Conservation (phyloP, 139 green algal species). For the Coelastrella sp. region DNA sequence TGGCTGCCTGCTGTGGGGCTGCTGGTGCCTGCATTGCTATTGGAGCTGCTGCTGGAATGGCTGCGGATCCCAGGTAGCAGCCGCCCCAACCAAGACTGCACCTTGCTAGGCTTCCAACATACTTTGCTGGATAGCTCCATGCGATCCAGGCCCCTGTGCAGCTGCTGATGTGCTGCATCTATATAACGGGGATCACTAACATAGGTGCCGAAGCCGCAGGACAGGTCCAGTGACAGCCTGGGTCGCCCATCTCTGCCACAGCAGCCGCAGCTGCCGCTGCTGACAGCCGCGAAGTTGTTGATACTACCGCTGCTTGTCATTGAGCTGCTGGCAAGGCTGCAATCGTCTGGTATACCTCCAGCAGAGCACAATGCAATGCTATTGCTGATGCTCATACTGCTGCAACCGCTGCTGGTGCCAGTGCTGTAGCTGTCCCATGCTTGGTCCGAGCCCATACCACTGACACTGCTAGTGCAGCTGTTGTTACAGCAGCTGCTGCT, state of each 20-base stretch:
- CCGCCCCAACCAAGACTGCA: constrained; percentile 20
- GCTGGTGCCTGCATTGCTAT: constrained; percentile 3
- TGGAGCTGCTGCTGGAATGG: neutral
- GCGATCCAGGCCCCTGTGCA: constrained; percentile 19
- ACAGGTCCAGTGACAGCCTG: constrained; percentile 37
- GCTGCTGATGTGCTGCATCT: neutral
- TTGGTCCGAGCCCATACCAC: neutral
- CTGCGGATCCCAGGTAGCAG: constrained; percentile 25
- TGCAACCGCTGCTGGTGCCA: neutral
- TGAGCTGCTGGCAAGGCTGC: neutral
- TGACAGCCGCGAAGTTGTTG: neutral
- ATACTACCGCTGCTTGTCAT: constrained; percentile 37
- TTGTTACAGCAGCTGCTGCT: constrained; percentile 12
- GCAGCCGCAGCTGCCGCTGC: constrained; percentile 24
- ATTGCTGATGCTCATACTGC: constrained; percentile 29
- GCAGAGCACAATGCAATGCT: constrained; percentile 29
- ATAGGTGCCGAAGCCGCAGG: constrained; percentile 37
- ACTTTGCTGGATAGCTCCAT: neutral
- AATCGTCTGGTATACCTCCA: neutral
- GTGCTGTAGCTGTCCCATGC: constrained; percentile 43
- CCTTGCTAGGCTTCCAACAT: constrained; percentile 27
- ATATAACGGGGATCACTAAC: constrained; percentile 33
- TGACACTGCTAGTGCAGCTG: constrained; percentile 12
- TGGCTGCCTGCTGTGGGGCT: neutral
- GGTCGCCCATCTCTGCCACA: neutral